Base-by-base conservation (phyloP, 345 rosid species). In the Euphorbia pulcherrima region DNA sequence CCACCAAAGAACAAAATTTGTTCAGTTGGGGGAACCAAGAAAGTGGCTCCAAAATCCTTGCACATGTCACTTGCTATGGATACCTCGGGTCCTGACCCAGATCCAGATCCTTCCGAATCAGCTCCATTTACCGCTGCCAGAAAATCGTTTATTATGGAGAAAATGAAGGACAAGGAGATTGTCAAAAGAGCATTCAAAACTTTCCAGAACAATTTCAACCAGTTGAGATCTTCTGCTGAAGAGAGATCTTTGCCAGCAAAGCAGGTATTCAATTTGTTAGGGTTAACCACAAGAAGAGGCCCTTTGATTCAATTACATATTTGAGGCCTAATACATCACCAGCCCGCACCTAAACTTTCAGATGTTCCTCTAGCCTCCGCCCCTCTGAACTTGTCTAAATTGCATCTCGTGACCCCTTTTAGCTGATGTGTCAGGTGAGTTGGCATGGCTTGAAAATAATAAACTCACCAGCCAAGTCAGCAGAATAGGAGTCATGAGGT, bases 101-200 rank as follows among this genome's bases (percentile, higher is more conserved):
- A 79, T 75, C 74, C 71, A 54, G 60, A 79, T 64, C 68, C 86
- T 71, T 65, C 59, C 55, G 28, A 85, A 12, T 73, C 73, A 47
- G 55, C 79, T 62, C 67, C 85, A 70, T 60, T 55, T 51, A 47
- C 85, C 23, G 70, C 77, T 41, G 68, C 80, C 17, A 85, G 92
- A 72, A 86, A 83, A 56, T 83, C 96, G 56, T 71, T 87, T 71
- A 82, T 94, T 41, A 91, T 87, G 96, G 99, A 91, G 79, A 84
- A 77, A 77, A 91, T 91, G 96, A 91, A 89, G n/a, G 96, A 94
- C 75, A 94, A 94, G 80, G 97, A 94, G 76, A 91, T 84, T 64
- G 88, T 91, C 28, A 94, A 84, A 75, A 87, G 95, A 44, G 93
- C 95, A 14, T 89, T 91, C 57, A 89, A 87, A 75, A 72, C 93